A percentile compares a stretch with the other conserved stretches of the same genome.
Conservation (phyloP, 2,329 filamentous ascomycete species). For the Cladosporium sp. region DNA sequence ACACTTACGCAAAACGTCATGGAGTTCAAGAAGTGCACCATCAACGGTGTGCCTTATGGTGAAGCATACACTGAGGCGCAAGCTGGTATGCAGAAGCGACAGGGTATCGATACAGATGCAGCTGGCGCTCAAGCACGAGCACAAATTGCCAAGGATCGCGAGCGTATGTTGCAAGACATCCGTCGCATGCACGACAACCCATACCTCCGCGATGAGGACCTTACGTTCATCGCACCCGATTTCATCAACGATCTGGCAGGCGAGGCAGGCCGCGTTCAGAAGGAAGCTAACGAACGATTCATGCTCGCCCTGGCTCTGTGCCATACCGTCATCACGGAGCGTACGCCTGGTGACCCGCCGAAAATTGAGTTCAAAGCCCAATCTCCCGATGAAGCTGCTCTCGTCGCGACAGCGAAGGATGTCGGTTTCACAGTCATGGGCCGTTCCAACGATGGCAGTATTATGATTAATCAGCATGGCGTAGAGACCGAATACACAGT, state of each 20-base stretch:
- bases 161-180: constrained; percentile 67
- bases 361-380: constrained; percentile 95
- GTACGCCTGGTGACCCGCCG: constrained; percentile 81
- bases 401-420: constrained; percentile 90
- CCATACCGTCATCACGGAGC: constrained; percentile 92
- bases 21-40: constrained; percentile 98
- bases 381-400: constrained; percentile 90
- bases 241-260: constrained; percentile 81
- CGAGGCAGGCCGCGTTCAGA: constrained; percentile 70
- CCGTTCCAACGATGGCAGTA: constrained; percentile 65
- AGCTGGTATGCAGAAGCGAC: constrained; percentile 88
- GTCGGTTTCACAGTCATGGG: constrained; percentile 92
- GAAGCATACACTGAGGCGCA: constrained; percentile 98
- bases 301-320: constrained; percentile 96
- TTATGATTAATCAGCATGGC: constrained; percentile 82
- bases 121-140: constrained; percentile 68
- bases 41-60: constrained; percentile 94
- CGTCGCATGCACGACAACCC: constrained; percentile 81
- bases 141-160: constrained; percentile 75
- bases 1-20: constrained; percentile 90
- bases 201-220: constrained; percentile 80
- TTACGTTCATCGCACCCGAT: constrained; percentile 90
- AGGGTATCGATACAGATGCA: constrained; percentile 80
- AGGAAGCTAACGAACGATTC: constrained; percentile 75
- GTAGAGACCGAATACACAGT: constrained; percentile 80